Percentiles rank a stretch among this genome's conserved stretches.
Conservation (phyloP, 306 rosid genomes). For the Trifolium repens region DNA sequence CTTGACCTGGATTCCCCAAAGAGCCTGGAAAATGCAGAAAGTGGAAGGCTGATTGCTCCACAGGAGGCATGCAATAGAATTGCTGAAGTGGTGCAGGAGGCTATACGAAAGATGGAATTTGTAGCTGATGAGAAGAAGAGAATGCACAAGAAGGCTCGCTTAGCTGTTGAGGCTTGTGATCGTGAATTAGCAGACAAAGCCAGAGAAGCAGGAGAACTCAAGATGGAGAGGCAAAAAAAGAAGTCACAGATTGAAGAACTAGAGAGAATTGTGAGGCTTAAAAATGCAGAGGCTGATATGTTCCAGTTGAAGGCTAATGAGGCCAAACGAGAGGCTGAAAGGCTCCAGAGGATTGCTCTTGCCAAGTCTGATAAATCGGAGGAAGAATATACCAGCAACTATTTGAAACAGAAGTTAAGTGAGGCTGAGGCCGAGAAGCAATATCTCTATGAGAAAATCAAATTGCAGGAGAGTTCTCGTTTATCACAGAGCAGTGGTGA, state of each 20-base stretch:
- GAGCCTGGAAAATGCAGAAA: slow-evolving; percentile 82
- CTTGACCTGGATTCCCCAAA: slow-evolving; percentile 79
- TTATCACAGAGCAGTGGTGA: slow-evolving; percentile 74
- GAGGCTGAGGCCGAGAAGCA: slow-evolving; percentile 99
- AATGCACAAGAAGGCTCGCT: slow-evolving; percentile 88
- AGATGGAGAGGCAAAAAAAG: slow-evolving; percentile 82
- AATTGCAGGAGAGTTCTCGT: slow-evolving; percentile 91
- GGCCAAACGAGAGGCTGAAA: slow-evolving; percentile 94
- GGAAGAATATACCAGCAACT: slow-evolving; percentile 91
- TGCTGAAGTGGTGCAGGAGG: slow-evolving; percentile 96
- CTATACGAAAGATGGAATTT: slow-evolving; percentile 92
- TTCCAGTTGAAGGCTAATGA: slow-evolving; percentile 93
- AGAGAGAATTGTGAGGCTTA: slow-evolving; percentile 95
- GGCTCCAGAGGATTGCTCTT: slow-evolving; percentile 88
- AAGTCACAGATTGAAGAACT: slow-evolving; percentile 87
- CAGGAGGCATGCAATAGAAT: slow-evolving; percentile 96
- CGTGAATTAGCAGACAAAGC: slow-evolving; percentile 88
- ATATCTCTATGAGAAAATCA: slow-evolving; percentile 93
- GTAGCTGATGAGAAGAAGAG: slow-evolving; percentile 99
- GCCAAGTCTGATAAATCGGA: slow-evolving; percentile 97
- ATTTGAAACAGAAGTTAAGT: slow-evolving; percentile 80
- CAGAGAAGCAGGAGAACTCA: slow-evolving; percentile 84
- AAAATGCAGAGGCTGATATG: slow-evolving; percentile 96
- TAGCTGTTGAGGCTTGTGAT: slow-evolving; percentile 85
- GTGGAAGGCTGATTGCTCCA: slow-evolving; percentile 86